Conservation (phyloP, 2,329 filamentous ascomycete genomes). For the Fusarium haematococcum region DNA sequence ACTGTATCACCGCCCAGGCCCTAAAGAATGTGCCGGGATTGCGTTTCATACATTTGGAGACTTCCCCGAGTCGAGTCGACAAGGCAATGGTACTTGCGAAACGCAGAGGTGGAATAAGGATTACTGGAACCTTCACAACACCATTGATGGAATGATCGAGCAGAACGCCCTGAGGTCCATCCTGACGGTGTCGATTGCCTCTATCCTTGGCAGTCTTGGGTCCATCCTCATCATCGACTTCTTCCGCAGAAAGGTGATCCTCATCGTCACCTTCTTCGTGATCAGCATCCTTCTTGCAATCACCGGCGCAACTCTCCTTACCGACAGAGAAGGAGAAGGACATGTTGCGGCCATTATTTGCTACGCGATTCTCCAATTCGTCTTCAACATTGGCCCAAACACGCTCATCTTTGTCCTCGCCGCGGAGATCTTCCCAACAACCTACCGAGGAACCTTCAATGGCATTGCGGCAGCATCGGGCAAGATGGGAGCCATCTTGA, state of each 20-base stretch:
- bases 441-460: conserved; percentile 7
- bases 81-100: background rate
- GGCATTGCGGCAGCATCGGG: conserved; percentile 6
- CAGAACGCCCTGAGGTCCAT: conserved; percentile 9
- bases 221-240: conserved; percentile 13
- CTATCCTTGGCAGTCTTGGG: background rate
- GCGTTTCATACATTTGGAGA: background rate
- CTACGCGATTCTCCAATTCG: conserved; percentile 8
- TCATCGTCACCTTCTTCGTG: conserved; percentile 1
- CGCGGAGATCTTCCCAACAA: conserved; percentile 2
- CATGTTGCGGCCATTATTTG: conserved; percentile 1
- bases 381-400: conserved; percentile 10
- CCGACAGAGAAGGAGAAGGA: background rate
- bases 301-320: background rate
- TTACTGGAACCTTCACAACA: conserved; percentile 1
- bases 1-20: conserved; percentile 3
- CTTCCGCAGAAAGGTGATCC: conserved; percentile 1
- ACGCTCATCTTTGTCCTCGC: conserved; percentile 7
- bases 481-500: conserved; percentile 4
- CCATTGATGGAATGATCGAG: conserved; percentile 1
- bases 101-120: conserved; percentile 5
- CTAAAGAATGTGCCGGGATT: background rate
- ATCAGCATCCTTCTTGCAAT: conserved; percentile 7
- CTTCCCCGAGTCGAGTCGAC: background rate
- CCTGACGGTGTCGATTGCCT: background rate